phyloP scores from a whole-genome alignment of 495 filamentous ascomycete species.

The Astrothelium macrocarpum region DNA sequence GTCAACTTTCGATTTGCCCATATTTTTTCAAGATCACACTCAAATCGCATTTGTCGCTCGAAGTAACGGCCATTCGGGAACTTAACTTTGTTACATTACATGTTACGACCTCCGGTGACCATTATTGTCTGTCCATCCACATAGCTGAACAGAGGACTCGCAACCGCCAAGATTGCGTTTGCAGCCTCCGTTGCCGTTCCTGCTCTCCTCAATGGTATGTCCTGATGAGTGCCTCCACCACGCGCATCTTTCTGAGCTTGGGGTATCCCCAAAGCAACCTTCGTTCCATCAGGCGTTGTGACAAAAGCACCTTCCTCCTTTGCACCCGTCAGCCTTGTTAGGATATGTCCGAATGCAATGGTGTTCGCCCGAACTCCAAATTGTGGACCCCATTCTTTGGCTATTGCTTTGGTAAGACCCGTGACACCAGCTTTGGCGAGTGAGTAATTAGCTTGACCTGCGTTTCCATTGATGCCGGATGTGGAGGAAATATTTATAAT shows the following conservation, averaged over 20 bases:
- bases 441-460: slow-evolving; percentile 77
- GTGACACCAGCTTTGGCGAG: slow-evolving; percentile 72
- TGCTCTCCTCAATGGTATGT: slow-evolving; percentile 68
- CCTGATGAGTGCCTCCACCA: slow-evolving; percentile 38
- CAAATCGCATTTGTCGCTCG: not conserved
- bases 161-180: slow-evolving; percentile 65
- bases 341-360: slow-evolving; percentile 69
- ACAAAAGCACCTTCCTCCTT: slow-evolving; percentile 76
- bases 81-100: slow-evolving; percentile 37
- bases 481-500: slow-evolving; percentile 78
- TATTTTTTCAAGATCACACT: no score
- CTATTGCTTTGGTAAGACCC: slow-evolving; percentile 75
- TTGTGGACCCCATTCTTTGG: slow-evolving; percentile 81
- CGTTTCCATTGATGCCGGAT: slow-evolving; percentile 71
- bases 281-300: slow-evolving; percentile 62
- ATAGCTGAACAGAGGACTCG: slow-evolving; percentile 70
- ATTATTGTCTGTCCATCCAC: slow-evolving; percentile 75
- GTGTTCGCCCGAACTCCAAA: slow-evolving; percentile 81
- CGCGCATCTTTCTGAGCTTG: slow-evolving; percentile 41
- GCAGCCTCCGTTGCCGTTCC: slow-evolving; percentile 74
- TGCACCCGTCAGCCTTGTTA: slow-evolving; percentile 64
- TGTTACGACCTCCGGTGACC: slow-evolving; percentile 76
- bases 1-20: no score
- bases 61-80: no score
- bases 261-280: slow-evolving; percentile 70